These are phyloP conservation scores for Berkeleyomyces rouxiae DNA, from an alignment of 2,329 filamentous ascomycete species.

Conservation along the genomic window DNA sequence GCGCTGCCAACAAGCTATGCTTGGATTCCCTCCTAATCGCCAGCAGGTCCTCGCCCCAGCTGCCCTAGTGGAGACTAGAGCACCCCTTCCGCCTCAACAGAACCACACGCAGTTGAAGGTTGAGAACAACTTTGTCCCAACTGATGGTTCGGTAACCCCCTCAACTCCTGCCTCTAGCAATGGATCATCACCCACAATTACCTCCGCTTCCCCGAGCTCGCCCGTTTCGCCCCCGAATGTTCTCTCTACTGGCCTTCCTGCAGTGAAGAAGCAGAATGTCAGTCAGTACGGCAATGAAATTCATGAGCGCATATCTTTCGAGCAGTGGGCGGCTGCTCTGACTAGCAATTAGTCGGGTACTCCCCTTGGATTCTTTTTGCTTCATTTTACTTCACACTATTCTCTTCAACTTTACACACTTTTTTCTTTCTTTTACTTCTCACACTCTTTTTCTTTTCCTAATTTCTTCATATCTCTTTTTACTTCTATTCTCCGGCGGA, in stretches of 20 bases:
- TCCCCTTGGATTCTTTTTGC: neutral
- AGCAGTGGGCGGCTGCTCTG: slow-evolving; percentile 7
- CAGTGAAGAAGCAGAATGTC: slow-evolving; percentile 1
- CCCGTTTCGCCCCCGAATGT: slow-evolving; percentile 23
- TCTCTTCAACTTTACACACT: neutral
- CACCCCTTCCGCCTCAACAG: neutral
- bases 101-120: neutral
- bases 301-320: slow-evolving; percentile 10
- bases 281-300: slow-evolving; percentile 7
- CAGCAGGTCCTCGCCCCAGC: neutral
- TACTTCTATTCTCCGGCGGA: slow-evolving; percentile 6
- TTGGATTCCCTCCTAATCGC: slow-evolving; percentile 15
- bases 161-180: slow-evolving; percentile 17
- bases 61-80: neutral
- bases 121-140: neutral
- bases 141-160: slow-evolving; percentile 18
- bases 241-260: slow-evolving; percentile 5
- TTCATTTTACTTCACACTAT: neutral
- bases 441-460: neutral
- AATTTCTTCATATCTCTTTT: neutral
- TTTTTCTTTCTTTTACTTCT: neutral
- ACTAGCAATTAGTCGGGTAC: neutral
- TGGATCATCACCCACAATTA: slow-evolving; percentile 22
- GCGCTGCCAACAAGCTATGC: slow-evolving; percentile 15
- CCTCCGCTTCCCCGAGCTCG: slow-evolving; percentile 29